A percentile compares a stretch with the other conserved stretches of the same genome.
Conservation (phyloP, 805 yeast genomes). For the Teunomyces lycoperdinae region DNA sequence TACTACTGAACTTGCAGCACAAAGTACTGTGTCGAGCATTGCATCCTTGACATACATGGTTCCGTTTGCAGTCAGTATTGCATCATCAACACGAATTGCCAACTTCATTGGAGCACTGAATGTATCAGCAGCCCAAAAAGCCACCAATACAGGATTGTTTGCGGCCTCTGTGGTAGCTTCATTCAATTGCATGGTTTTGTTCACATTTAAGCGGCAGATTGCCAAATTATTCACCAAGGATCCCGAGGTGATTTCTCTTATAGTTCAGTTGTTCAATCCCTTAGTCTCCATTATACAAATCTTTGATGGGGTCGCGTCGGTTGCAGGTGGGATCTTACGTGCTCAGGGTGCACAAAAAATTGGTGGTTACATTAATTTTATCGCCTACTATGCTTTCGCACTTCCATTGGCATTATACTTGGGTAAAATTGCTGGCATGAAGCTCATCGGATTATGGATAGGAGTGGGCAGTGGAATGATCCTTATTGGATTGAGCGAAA, state of each 20-base stretch:
- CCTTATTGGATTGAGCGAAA: constrained; percentile 50
- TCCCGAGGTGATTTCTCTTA: constrained; percentile 49
- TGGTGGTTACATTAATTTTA: constrained; percentile 67
- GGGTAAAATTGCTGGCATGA: constrained; percentile 43
- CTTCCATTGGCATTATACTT: constrained; percentile 62
- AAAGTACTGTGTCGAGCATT: constrained; percentile 48
- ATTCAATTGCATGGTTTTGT: constrained; percentile 44
- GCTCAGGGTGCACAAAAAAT: constrained; percentile 75
- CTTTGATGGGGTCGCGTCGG: constrained; percentile 67
- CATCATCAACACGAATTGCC: constrained; percentile 44
- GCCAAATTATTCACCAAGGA: constrained; percentile 64
- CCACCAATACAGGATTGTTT: constrained; percentile 31
- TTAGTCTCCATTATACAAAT: constrained; percentile 63
- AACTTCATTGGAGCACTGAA: constrained; percentile 45
- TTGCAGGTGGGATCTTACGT: constrained; percentile 69
- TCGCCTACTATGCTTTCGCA: constrained; percentile 70
- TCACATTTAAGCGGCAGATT: constrained; percentile 46
- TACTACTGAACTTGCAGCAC: constrained; percentile 50
- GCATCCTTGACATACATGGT: constrained; percentile 44
- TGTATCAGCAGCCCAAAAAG: constrained; percentile 32
- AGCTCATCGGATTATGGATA: constrained; percentile 67
- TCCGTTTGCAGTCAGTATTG: constrained; percentile 46
- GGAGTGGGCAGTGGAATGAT: constrained; percentile 68
- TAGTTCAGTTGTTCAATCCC: constrained; percentile 55
- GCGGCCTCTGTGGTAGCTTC: constrained; percentile 28